Percentiles rank a stretch among this genome's conserved stretches.
Evolutionary conservation across 495 filamentous ascomycete genomes (phyloP).

Genomic region (Melanomma pulvis-pyrius): DNA sequence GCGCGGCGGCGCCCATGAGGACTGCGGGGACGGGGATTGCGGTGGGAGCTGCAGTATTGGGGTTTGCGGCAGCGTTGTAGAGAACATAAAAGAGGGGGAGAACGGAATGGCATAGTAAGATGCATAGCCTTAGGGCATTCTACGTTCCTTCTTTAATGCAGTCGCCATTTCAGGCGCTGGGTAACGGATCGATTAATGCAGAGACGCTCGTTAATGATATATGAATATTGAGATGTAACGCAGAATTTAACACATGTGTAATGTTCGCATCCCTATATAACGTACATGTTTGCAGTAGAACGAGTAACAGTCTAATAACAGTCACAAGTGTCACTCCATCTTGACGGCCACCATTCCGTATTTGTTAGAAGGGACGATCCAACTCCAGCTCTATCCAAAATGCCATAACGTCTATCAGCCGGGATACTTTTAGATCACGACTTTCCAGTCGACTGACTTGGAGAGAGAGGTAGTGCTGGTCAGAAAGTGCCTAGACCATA

Average conservation of each 20-base stretch:
- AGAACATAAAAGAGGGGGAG: background rate
- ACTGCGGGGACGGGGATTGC: slow-evolving; percentile 16
- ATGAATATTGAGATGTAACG: background rate
- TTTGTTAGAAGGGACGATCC: too few relatives aligned
- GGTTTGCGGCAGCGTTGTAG: slow-evolving; percentile 23
- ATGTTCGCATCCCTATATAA: too few relatives aligned
- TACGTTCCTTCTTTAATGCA: background rate
- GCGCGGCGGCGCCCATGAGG: slow-evolving; percentile 15
- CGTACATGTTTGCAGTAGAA: background rate
- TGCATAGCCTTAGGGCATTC: slow-evolving; percentile 12
- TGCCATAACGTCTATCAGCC: too few relatives aligned
- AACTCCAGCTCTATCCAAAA: too few relatives aligned
- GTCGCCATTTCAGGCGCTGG: background rate
- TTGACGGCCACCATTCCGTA: too few relatives aligned
- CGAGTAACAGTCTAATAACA: too few relatives aligned
- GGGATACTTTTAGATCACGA: too few relatives aligned
- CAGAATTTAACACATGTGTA: too few relatives aligned
- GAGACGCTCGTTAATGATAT: slow-evolving; percentile 9
- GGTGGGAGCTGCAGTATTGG: slow-evolving; percentile 28
- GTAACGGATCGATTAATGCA: background rate
- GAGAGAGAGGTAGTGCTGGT: background rate
- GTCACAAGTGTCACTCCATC: too few relatives aligned
- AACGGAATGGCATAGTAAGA: background rate
- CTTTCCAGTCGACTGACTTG: background rate
- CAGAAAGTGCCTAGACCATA: background rate